Base-by-base conservation (phyloP, 176 grass and related monocot genomes). In the Pontederia crassipes region DNA sequence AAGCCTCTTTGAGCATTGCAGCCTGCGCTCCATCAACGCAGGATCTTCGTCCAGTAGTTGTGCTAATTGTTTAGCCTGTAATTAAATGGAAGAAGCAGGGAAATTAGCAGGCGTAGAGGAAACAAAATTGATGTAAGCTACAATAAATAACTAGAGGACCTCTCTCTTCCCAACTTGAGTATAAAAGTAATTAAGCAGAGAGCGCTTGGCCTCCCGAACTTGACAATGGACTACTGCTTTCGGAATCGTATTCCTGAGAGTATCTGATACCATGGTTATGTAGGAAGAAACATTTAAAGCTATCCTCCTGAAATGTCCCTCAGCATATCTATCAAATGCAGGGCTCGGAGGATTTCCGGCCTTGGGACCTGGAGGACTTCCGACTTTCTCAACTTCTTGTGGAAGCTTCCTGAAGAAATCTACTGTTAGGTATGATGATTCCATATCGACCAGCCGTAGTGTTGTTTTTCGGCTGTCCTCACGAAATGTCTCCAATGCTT, bases 21-120 rank as follows among this genome's bases (percentile, higher is more conserved):
- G 17, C 11, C 71, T 55, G 29, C 71, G 59, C 32, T 74, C 71
- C 71, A 74, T 74, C 12, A 74, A 8, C 4, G 71, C 71, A 46
- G 71, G 71, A 35, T 64, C 71, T 46, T 74, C 71, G 16, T 74
- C 71, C 49, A 74, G 20, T 60, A 74, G 3, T 4, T 52, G 52
- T 5, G 59, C 52, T 45, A 74, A 49, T 29, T 74, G 71, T 59
- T 64, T 74, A n/a, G 17, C 40, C 71, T 74, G 71, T 59, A 73
- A 52, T 13, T 8, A 17, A 55, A n/a, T 2, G 55, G 55, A 28
- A 27, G 11, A 17, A 17, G n/a, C 35, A 2, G 2, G 4, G 8
- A 18, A 12, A 16, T 53, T 16, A 16, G 11, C 5, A 53, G 1
- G 24, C 13, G 10, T 11, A 11, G 10, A 24, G 45, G 49, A 17